phyloP scores from a whole-genome alignment of 2,329 filamentous ascomycete species.

The Paracamarosporium sp. region DNA sequence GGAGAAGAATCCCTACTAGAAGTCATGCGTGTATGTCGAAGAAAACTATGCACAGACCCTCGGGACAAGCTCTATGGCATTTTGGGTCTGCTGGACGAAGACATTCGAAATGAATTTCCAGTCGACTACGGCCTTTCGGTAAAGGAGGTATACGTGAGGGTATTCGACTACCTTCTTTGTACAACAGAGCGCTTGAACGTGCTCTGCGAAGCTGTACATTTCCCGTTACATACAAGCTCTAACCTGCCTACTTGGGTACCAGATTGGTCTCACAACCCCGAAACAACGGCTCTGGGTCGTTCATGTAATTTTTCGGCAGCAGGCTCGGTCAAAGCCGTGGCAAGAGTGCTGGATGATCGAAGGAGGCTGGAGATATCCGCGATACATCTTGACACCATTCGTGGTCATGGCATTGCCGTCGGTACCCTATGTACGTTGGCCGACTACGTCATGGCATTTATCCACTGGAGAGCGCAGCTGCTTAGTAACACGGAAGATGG shows the following conservation, averaged over 20 bases:
- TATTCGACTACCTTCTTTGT: constrained; percentile 40
- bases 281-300: constrained; percentile 19
- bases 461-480: constrained; percentile 42
- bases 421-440: constrained; percentile 31
- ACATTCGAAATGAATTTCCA: constrained; percentile 31
- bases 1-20: constrained; percentile 28
- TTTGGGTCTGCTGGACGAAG: constrained; percentile 39
- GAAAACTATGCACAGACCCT: constrained; percentile 37
- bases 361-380: constrained; percentile 38
- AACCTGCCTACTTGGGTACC: constrained; percentile 46
- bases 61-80: constrained; percentile 49
- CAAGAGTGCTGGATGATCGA: constrained; percentile 26
- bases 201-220: constrained; percentile 46
- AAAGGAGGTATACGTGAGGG: constrained; percentile 44
- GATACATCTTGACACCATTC: constrained; percentile 37
- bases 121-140: constrained; percentile 41
- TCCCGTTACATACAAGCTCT: constrained; percentile 29
- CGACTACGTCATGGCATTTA: constrained; percentile 47
- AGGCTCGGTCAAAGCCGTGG: constrained; percentile 18
- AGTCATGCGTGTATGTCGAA: constrained; percentile 29
- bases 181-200: constrained; percentile 38
- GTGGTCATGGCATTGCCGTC: constrained; percentile 34
- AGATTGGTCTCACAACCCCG: constrained; percentile 44
- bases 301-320: constrained; percentile 27
- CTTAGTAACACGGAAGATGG: constrained; percentile 17